A percentile compares a stretch with the other conserved stretches of the same genome.
Conservation (phyloP, 1,284 basidiomycete genomes). For the Mycena sp. region DNA sequence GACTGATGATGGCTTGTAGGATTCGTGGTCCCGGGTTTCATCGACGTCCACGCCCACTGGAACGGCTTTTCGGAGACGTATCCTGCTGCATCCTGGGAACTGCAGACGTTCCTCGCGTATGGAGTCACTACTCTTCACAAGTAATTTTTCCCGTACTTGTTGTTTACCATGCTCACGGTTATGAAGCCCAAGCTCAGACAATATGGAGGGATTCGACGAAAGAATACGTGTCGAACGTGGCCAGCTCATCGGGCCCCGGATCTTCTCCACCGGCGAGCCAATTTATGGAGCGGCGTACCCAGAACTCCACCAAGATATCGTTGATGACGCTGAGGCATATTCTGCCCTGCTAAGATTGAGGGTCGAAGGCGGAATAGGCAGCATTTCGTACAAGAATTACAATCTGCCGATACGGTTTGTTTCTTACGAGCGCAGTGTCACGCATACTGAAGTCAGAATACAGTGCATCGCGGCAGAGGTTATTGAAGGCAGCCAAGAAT, state of each 20-base stretch:
- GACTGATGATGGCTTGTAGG: conserved; percentile 47
- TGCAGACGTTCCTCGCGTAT: conserved; percentile 78
- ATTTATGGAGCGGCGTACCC: conserved; percentile 70
- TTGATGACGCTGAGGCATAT: conserved; percentile 65
- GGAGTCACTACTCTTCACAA: conserved; percentile 83
- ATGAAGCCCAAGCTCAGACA: conserved; percentile 75
- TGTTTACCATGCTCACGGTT: no score
- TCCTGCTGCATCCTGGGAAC: conserved; percentile 76
- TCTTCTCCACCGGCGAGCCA: conserved; percentile 72
- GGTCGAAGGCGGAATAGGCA: conserved; percentile 72
- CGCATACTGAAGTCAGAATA: background rate
- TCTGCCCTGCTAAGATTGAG: conserved; percentile 74
- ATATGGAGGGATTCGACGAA: conserved; percentile 68
- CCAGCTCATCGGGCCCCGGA: conserved; percentile 71
- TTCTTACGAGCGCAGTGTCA: background rate
- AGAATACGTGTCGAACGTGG: conserved; percentile 74
- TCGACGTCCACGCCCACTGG: conserved; percentile 83
- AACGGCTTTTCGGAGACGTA: conserved; percentile 57
- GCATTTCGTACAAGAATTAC: conserved; percentile 82
- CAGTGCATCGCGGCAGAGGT: conserved; percentile 74
- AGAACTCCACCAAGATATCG: conserved; percentile 69
- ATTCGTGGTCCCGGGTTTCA: conserved; percentile 73
- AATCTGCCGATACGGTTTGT: conserved; percentile 69
- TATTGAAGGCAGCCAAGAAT: conserved; percentile 67
- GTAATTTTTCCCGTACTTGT: conserved; percentile 54